Evolutionary conservation across 345 rosid species (phyloP), one percentile per base, ranked within the genome.

Genomic region (Bruguiera sexangula): DNA sequence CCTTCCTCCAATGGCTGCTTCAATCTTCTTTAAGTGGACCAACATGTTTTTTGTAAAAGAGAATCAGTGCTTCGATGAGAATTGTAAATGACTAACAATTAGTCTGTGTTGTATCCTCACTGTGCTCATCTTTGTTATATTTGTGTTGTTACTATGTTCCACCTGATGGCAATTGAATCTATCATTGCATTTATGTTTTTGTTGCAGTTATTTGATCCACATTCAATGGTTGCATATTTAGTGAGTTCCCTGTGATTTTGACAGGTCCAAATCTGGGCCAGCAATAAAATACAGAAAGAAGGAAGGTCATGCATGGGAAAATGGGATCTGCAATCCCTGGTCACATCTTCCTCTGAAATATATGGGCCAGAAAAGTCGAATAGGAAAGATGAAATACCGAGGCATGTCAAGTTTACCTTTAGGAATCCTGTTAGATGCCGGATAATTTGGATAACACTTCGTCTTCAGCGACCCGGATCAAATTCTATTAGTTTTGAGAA

Each of bases 261-360:
- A 65, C 82, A 95, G 97, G 93, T 92, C 68, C 97, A 92, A 86
- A 86, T 95, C 68, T 95, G 99, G 99, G 96, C 89, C 15, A 85
- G 99, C 82, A 89, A 85, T 77, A 86, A 85, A 69, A 87, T 92
- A 72, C 79, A 89, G 65, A 86, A 76, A 83, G 96, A 91, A 85
- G 96, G 84, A 72, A 86, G 96, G 79, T 80, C 96, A 22, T 74
- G 82, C 74, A 59, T 95, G 82, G 99, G 98, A 66, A 89, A 94
- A 73, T 94, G 98, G 97, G 96, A 94, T 80, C 84, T 94, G 50
- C 89, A 89, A 67, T 85, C 97, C 81, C 77, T 86, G 54, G 72
- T 79, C 65, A 75, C 77, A 50, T 87, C 93, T 69, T 89, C 96
- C 48, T 71, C 93, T 34, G 97, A 92, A 73, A 67, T 85, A 27